Evolutionary conservation across 345 rosid genomes (phyloP).

Genomic region (Sapria himalayana): DNA sequence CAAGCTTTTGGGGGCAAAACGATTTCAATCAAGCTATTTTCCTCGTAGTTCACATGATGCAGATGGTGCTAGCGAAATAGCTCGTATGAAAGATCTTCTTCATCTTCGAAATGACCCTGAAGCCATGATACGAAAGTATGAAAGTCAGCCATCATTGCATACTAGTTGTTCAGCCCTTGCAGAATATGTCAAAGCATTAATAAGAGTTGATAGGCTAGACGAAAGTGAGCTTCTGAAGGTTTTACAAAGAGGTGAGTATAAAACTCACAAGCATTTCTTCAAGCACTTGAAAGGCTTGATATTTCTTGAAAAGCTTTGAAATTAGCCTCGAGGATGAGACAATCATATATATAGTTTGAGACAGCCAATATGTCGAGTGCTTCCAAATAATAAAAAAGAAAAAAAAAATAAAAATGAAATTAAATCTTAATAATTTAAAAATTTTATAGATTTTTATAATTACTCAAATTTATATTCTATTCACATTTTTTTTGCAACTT

Average conservation of each 20-base stretch:
- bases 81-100: conserved; percentile 52
- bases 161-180: conserved; percentile 43
- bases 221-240: conserved; percentile 60
- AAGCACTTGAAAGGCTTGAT: no score
- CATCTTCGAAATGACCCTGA: conserved; percentile 75
- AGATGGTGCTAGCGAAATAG: conserved; percentile 47
- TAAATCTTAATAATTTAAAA: no score
- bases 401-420: no score
- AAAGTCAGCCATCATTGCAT: conserved; percentile 62
- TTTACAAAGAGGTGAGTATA: conserved; percentile 62
- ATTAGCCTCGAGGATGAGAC: no score
- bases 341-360: no score
- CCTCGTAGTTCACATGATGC: conserved; percentile 60
- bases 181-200: conserved; percentile 76
- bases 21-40: conserved; percentile 51
- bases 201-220: conserved; percentile 72
- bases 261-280: no score
- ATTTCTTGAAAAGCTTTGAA: no score
- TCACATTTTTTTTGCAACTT: no score
- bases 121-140: conserved; percentile 60
- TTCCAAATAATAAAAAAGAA: no score
- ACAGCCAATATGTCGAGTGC: no score
- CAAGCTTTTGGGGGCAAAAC: conserved; percentile 12
- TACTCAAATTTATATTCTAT: no score
- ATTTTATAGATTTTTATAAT: no score